Percentiles rank a stretch among this genome's conserved stretches.
Conservation (phyloP, 169 alveolate species). For the Eimeria falciformis region DNA sequence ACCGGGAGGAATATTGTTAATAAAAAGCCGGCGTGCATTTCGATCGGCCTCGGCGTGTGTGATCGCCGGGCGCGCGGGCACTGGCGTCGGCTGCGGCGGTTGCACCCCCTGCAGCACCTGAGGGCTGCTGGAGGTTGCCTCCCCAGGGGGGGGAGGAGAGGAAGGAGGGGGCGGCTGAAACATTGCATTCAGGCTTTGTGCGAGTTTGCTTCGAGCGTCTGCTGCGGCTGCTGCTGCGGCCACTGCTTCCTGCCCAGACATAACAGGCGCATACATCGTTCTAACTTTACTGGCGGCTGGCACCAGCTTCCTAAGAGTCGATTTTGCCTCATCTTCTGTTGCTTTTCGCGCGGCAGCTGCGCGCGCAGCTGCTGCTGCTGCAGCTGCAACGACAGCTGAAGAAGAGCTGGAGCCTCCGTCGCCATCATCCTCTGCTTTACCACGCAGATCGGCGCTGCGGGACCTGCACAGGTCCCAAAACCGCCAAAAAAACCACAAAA, state of each 20-base stretch:
- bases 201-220: constrained; percentile 62
- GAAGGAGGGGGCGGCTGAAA: constrained; percentile 66
- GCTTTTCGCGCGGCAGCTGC: constrained; percentile 70
- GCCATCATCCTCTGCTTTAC: constrained; percentile 8
- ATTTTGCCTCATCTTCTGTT: constrained; percentile 59
- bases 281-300: constrained; percentile 62
- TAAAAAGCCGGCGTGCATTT: constrained; percentile 62
- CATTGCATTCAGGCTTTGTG: constrained; percentile 63
- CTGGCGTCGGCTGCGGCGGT: constrained; percentile 15
- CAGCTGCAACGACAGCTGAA: constrained; percentile 61
- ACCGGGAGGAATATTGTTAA: constrained; percentile 63
- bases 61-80: constrained; percentile 34
- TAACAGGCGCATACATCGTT: constrained; percentile 49
- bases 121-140: constrained; percentile 6
- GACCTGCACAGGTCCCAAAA: constrained; percentile 50
- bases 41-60: constrained; percentile 54
- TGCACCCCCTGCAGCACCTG: constrained; percentile 10
- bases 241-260: constrained; percentile 47
- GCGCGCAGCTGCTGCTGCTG: constrained; percentile 71
- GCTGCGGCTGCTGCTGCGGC: constrained; percentile 65
- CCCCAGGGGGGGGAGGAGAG: constrained; percentile 64
- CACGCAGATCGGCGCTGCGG: constrained; percentile 41
- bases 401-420: constrained; percentile 50
- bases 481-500: not conserved
- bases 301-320: constrained; percentile 51